These are phyloP conservation scores for Fomitopsis betulina DNA, from an alignment of 1,284 basidiomycete species.

Conservation along the genomic window DNA sequence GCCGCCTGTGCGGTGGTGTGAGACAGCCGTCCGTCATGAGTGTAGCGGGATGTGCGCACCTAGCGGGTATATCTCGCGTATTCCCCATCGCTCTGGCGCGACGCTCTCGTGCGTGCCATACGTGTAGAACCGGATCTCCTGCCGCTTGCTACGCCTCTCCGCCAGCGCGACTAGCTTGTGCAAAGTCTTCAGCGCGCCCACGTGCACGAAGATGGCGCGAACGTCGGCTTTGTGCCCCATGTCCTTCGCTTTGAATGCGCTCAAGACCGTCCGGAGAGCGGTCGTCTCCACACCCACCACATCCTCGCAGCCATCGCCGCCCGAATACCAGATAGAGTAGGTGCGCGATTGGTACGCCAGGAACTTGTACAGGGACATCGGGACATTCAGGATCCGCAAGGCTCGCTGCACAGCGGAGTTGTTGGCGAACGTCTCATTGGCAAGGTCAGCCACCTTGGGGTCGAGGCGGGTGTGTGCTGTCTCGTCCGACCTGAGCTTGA, in stretches of 20 bases:
- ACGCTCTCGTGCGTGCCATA: slow-evolving; percentile 59
- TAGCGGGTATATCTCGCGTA: slow-evolving; percentile 58
- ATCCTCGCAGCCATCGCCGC: slow-evolving; percentile 17
- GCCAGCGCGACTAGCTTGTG: slow-evolving; percentile 42
- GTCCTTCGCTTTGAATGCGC: slow-evolving; percentile 34
- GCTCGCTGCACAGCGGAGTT: slow-evolving; percentile 35
- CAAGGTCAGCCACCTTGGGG: slow-evolving; percentile 1
- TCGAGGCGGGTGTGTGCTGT: slow-evolving; percentile 1
- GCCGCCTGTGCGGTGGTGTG: slow-evolving; percentile 44
- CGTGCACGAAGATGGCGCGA: slow-evolving; percentile 58
- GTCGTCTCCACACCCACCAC: slow-evolving; percentile 38
- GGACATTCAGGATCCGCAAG: slow-evolving; percentile 42
- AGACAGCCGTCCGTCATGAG: neutral
- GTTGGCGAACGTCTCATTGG: slow-evolving; percentile 10
- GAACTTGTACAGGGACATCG: slow-evolving; percentile 37
- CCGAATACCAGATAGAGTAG: slow-evolving; percentile 37
- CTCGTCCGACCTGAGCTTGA: slow-evolving; percentile 5
- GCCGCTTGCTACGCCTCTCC: slow-evolving; percentile 36
- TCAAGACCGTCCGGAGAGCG: slow-evolving; percentile 40
- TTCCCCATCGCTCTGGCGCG: slow-evolving; percentile 45
- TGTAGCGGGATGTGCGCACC: slow-evolving; percentile 35
- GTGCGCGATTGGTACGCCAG: slow-evolving; percentile 28
- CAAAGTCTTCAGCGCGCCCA: slow-evolving; percentile 47
- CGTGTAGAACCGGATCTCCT: slow-evolving; percentile 52
- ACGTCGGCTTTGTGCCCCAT: slow-evolving; percentile 36